Evolutionary conservation across 2,329 filamentous ascomycete genomes (phyloP), one percentile per base, ranked within the genome.

Genomic region (Rutstroemia sp.): DNA sequence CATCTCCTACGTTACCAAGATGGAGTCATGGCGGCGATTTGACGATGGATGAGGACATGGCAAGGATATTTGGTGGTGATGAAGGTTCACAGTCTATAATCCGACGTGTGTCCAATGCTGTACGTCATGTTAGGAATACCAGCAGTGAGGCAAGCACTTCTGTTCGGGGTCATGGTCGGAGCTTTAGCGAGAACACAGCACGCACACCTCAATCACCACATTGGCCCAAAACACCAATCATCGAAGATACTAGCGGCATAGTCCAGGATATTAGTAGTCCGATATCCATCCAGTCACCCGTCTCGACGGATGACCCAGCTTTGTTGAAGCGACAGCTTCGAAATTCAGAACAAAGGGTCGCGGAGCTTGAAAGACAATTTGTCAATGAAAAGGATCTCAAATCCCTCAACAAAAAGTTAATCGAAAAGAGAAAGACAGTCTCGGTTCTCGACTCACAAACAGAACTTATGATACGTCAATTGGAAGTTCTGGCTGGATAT

Each of bases 21-120:
- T 89, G 82, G 82, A 95, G 87, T 71, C 80, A 82, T 45, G 90
- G 89, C 52, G 90, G 86, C 54, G 91, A 95, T 62, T 94, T 96
- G 67, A 94, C 88, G 58, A 85, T 96, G 86, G 92, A 97, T 62
- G 92, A 96, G 71, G 94, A 97, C 69, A 90, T 96, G 83, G 88
- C 89, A 54, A 86, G 92, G 57, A 92, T 96, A 57, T 77, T 96
- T 58, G 87, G 67, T 37, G 85, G 83, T 19, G 90, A 92, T 59
- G 88, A 91, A 69, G 78, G 80, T 45, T 86, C 84, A 34, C 86
- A 89, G 25, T 92, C 89, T 1, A 88, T 96, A 59, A 76, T 97
- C 60, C 88, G 90, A 57, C 85, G 90, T 52, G 88, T 96, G 42
- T 97, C 94, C 7, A 96, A 96, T 69, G 92, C 90, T 51, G 91